A percentile compares a stretch with the other conserved stretches of the same genome.
phyloP scores from a whole-genome alignment of 2,329 filamentous ascomycete genomes.

The Teratosphaeria zuluensis region DNA sequence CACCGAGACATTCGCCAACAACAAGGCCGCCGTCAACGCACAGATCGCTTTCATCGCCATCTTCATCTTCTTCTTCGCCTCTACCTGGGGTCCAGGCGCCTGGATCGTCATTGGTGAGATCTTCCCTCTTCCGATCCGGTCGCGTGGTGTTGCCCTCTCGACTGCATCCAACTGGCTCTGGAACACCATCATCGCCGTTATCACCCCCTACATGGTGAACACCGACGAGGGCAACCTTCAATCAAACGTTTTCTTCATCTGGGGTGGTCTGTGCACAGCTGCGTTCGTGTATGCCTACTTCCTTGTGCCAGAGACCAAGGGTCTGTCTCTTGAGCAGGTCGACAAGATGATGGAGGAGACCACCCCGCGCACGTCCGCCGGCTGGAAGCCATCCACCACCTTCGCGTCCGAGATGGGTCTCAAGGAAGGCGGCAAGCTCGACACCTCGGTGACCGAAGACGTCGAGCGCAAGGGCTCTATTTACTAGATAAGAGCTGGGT shows the following conservation, averaged over 20 bases:
- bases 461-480: slow-evolving; percentile 27
- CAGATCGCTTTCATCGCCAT: slow-evolving; percentile 84
- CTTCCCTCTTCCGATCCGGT: slow-evolving; percentile 80
- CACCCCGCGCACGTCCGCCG: slow-evolving; percentile 63
- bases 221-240: slow-evolving; percentile 43
- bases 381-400: slow-evolving; percentile 43
- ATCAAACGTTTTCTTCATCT: slow-evolving; percentile 35
- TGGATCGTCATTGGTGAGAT: slow-evolving; percentile 77
- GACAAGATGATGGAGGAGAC: slow-evolving; percentile 85
- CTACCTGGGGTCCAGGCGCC: slow-evolving; percentile 71
- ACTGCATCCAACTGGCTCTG: slow-evolving; percentile 89
- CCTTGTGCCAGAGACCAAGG: slow-evolving; percentile 49
- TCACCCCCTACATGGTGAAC: slow-evolving; percentile 58
- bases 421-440: slow-evolving; percentile 23
- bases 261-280: slow-evolving; percentile 29
- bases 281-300: slow-evolving; percentile 61
- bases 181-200: slow-evolving; percentile 31
- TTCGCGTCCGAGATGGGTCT: slow-evolving; percentile 26
- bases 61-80: slow-evolving; percentile 89
- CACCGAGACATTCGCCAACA: slow-evolving; percentile 32
- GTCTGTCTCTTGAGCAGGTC: slow-evolving; percentile 67
- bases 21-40: slow-evolving; percentile 40
- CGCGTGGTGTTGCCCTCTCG: slow-evolving; percentile 75
- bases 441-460: slow-evolving; percentile 17
- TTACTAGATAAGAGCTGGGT: slow-evolving; percentile 15